Base-by-base conservation (phyloP, 768 basidiomycete genomes). In the Xanthoconium purpureum region DNA sequence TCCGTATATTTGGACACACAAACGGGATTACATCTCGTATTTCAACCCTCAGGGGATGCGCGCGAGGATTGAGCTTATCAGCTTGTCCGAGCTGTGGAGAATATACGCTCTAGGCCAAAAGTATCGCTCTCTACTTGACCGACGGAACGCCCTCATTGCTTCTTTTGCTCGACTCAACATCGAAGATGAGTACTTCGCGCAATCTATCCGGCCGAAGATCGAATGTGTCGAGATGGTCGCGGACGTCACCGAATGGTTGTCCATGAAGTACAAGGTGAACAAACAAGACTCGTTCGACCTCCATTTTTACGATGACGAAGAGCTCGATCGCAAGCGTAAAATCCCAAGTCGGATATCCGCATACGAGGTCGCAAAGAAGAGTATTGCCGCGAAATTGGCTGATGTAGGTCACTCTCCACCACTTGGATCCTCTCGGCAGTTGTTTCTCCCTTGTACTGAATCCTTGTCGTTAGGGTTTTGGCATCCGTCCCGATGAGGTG, bases 1-100 rank as follows among this genome's bases (percentile, higher is more conserved):
- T 8, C 94, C 97, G 0, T 95, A 94, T 73, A 85, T 98, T 59
- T 97, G 90, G 89, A 84, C 85, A 17, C 93, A 98, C 77, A 91
- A 91, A 65, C 83, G 91, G 37, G 97, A 99, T 70, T 88, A 91
- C 66, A 88, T 98, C 64, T 84, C 85, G 45, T 83, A 89, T 70
- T 91, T 90, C 71, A 89, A 93, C 65, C 78, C 83, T 46, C 70
- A 75, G 33, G 85, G 88, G 55, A 79, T 84, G 49, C 77, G 81
- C 35, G 67, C 79, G n/a, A 83, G 82, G 37, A 67, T 82, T 20
- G 88, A 89, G 58, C 84, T 98, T 32, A 80, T 99, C 55, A 81
- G 73, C 61, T 77, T 88, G 56, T 76, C 82, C 43, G 95, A 99
- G 64, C 72, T 98, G 9, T 99, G 97, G 97, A 82, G 84, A n/a